A percentile compares a stretch with the other conserved stretches of the same genome.
These are phyloP conservation scores for Claviceps monticola DNA, from an alignment of 2,329 filamentous ascomycete genomes.

Conservation along the genomic window DNA sequence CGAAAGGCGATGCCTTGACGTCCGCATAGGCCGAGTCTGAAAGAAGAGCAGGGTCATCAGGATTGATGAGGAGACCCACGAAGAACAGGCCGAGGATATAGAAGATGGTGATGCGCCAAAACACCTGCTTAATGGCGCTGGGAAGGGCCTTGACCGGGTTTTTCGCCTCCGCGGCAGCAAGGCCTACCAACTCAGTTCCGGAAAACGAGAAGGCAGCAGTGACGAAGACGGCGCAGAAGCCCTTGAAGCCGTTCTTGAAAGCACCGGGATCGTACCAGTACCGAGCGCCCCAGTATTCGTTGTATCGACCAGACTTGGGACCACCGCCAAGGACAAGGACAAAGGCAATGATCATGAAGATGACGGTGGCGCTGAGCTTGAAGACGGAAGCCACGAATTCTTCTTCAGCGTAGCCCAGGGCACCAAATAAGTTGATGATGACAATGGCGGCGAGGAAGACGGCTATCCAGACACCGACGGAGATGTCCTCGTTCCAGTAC, in stretches of 20 bases:
- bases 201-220: conserved; percentile 61
- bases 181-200: conserved; percentile 52
- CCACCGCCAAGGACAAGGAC: conserved; percentile 47
- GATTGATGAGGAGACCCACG: conserved; percentile 34
- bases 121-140: conserved; percentile 69
- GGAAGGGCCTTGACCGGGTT: conserved; percentile 64
- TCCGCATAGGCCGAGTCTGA: conserved; percentile 26
- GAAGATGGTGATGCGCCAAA: conserved; percentile 43
- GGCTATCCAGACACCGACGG: conserved; percentile 33
- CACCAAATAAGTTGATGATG: conserved; percentile 36
- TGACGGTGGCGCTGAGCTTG: conserved; percentile 39
- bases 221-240: conserved; percentile 58
- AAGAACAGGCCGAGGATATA: conserved; percentile 39
- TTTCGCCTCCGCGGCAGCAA: conserved; percentile 34
- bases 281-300: conserved; percentile 34
- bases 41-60: conserved; percentile 33
- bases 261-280: conserved; percentile 37
- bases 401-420: conserved; percentile 34
- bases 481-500: conserved; percentile 33
- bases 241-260: conserved; percentile 62
- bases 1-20: conserved; percentile 36
- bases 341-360: conserved; percentile 48
- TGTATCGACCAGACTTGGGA: conserved; percentile 31
- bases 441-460: conserved; percentile 34
- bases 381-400: conserved; percentile 39